Conservation (phyloP, 345 rosid species). For the Geranium rotundifolium region DNA sequence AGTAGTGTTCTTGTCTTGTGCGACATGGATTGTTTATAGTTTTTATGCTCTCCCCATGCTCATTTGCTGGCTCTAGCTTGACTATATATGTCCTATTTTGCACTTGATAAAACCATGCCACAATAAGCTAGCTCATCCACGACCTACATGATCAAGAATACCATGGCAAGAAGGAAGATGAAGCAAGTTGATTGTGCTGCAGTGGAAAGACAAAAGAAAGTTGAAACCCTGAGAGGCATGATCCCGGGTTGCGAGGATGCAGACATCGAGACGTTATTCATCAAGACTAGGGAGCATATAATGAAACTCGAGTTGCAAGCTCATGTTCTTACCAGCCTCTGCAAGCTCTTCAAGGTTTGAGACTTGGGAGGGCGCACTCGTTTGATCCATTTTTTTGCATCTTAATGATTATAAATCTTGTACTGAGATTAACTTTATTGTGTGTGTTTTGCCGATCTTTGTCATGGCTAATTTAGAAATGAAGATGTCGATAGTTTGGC, state of each 20-base stretch:
- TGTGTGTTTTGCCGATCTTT: no score
- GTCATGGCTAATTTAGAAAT: neutral
- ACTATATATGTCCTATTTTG: neutral
- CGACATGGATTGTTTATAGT: neutral
- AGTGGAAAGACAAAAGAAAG: slow-evolving; percentile 19
- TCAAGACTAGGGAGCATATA: slow-evolving; percentile 36
- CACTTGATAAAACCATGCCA: neutral
- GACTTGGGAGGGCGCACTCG: neutral
- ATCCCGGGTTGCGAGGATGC: slow-evolving; percentile 36
- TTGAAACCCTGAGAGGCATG: slow-evolving; percentile 23
- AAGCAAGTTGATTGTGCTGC: slow-evolving; percentile 13
- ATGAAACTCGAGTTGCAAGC: slow-evolving; percentile 30
- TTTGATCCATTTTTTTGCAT: neutral
- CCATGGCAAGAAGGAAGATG: slow-evolving; percentile 17
- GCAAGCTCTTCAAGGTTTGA: slow-evolving; percentile 21
- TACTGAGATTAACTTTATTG: no score
- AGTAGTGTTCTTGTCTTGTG: neutral
- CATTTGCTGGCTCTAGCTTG: neutral
- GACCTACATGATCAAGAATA: neutral
- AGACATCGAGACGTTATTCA: slow-evolving; percentile 34
- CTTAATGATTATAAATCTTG: neutral
- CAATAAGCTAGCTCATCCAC: neutral
- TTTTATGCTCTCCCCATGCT: neutral
- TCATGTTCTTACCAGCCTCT: slow-evolving; percentile 13
- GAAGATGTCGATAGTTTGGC: no score